Base-by-base conservation (phyloP, 2,329 filamentous ascomycete species). In the Daldinia sp. region DNA sequence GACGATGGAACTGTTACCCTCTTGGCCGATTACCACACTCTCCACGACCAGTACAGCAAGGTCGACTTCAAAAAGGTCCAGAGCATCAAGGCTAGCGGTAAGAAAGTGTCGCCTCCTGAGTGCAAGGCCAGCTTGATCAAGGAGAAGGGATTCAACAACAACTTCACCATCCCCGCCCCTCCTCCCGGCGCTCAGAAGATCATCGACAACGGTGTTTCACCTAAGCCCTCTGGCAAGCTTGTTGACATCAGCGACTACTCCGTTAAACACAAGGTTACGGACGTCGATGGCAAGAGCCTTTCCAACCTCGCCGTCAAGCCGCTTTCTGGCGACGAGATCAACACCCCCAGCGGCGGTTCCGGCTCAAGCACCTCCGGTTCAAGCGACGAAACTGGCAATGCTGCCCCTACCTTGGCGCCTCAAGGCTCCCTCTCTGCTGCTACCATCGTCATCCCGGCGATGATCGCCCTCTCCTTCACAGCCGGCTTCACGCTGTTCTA, bases 101-200 rank as follows among this genome's bases (percentile, higher is more conserved):
- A 87, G 67, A 81, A 83, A 41, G 80, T 79, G 35, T 77, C 79
- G 50, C 72, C 92, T 2, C 90, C 92, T 37, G 83, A 81, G 63
- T 98, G 95, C 84, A 82, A 82, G 70, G 67, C 84, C 35, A 86
- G 83, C 67, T 84, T 97, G 60, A 94, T 98, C 81, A 86, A 83
- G 67, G 83, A 84, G 71, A 81, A 86, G 67, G 87, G 85, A 69
- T 97, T 97, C 84, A 87, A 87, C 80, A 90, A 83, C 79, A 91
- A 93, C 84, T 98, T 97, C 83, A 90, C 90, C 51, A 83, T 97
- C 64, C 94, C 92, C 54, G 81, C 76, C 3, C 84, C 88, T 5
- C 93, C 93, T 12, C 83, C 87, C 3, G 92, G 90, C 72, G 90
- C 89, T 42, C 84, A 90, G 68, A 84, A 87, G 51, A 85, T 97